Percentiles rank a stretch among this genome's conserved stretches.
Conservation (phyloP, 2,329 filamentous ascomycete genomes). For the Chrysoporthe austroafricana region DNA sequence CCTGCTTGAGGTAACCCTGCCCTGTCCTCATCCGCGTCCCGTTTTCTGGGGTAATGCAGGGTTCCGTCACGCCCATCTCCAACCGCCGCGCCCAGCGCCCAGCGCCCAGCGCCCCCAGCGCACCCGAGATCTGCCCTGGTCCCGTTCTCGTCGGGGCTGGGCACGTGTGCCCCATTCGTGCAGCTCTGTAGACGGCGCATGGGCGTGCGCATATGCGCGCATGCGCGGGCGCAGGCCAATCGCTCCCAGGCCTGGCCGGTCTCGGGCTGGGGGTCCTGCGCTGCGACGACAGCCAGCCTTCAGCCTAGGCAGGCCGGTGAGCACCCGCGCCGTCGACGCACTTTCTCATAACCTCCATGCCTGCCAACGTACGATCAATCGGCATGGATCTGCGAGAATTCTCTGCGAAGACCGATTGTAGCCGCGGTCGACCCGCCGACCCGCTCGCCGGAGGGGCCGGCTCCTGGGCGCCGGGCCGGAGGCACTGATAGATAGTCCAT, state of each 20-base stretch:
- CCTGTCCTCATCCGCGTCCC: constrained; percentile 8
- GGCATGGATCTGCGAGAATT: neutral
- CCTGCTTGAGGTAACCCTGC: constrained; percentile 6
- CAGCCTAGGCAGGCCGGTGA: neutral
- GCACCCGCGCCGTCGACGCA: neutral
- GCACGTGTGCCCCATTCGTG: neutral
- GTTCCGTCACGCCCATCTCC: neutral
- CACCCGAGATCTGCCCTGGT: neutral
- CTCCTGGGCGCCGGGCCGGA: neutral
- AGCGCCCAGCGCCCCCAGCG: too few species aligned
- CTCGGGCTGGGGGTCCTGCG: too few species aligned
- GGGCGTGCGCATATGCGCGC: neutral
- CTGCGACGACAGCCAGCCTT: too few species aligned
- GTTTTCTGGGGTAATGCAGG: constrained; percentile 24
- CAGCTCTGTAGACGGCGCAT: neutral
- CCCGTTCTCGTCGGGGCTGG: neutral
- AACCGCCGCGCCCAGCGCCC: neutral
- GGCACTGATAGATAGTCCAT: neutral
- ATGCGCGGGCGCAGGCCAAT: neutral
- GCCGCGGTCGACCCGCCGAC: neutral
- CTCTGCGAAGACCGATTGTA: neutral
- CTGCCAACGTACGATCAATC: neutral
- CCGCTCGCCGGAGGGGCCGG: neutral
- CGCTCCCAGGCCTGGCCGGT: neutral
- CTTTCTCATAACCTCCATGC: too few species aligned